phyloP scores from a whole-genome alignment of 768 basidiomycete genomes.

The Chalciporus chontae region DNA sequence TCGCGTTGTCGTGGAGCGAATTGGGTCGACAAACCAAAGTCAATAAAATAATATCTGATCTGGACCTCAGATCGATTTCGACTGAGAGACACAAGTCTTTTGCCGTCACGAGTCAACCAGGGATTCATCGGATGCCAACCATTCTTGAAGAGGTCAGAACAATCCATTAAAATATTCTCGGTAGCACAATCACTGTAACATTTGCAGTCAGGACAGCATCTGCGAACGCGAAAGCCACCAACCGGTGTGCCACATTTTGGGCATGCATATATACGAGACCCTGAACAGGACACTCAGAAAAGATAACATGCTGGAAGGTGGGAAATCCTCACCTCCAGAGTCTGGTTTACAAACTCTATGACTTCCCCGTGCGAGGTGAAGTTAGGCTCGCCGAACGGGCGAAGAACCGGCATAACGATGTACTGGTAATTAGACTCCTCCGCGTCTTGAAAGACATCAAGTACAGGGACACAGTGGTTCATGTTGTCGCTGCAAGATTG shows the following conservation, averaged over 20 bases:
- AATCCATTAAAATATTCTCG: constrained; percentile 31
- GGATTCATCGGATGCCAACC: constrained; percentile 18
- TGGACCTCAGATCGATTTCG: constrained; percentile 25
- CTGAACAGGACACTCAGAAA: constrained; percentile 11
- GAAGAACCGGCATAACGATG: constrained; percentile 24
- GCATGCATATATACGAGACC: constrained; percentile 34
- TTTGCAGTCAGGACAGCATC: not conserved
- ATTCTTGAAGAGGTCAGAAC: constrained; percentile 17
- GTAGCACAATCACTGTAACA: constrained; percentile 18
- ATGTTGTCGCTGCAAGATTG: not conserved
- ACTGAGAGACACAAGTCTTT: constrained; percentile 10
- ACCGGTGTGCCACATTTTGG: constrained; percentile 34
- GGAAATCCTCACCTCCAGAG: constrained; percentile 16
- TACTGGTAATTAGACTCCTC: constrained; percentile 12
- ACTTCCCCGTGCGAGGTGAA: constrained; percentile 24
- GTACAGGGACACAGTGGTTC: constrained; percentile 22
- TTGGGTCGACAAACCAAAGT: constrained; percentile 31
- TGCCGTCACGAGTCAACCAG: constrained; percentile 8
- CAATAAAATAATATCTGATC: constrained; percentile 30
- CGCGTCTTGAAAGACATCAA: constrained; percentile 9
- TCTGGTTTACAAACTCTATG: constrained; percentile 19
- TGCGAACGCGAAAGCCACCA: not conserved
- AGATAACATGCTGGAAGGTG: not conserved
- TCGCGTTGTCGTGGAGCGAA: constrained; percentile 16
- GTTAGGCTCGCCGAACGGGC: constrained; percentile 15